Percentiles rank a stretch among this genome's conserved stretches.
phyloP scores from a whole-genome alignment of 164 flowering plant genomes.

The Macadamia tetraphylla region DNA sequence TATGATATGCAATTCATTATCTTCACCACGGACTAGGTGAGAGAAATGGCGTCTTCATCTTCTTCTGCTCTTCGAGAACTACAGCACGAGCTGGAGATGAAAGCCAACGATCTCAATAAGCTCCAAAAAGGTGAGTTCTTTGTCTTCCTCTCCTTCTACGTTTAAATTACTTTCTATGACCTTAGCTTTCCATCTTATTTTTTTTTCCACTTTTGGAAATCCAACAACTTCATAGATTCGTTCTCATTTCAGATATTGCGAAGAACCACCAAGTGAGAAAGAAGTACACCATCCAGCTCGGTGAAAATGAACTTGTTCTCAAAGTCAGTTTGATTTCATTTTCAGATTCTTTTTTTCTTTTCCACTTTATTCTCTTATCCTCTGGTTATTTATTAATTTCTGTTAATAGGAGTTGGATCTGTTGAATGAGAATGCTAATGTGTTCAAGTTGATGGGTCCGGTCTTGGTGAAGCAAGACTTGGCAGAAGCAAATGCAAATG shows the following conservation, averaged over 20 bases:
- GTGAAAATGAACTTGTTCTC: slow-evolving; percentile 97
- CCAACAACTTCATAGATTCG: too few relatives aligned
- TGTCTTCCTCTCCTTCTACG: neutral
- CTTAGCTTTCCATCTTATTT: too few relatives aligned
- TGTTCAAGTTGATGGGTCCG: slow-evolving; percentile 93
- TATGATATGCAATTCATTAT: too few relatives aligned
- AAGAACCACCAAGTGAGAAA: slow-evolving; percentile 94
- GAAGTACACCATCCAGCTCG: slow-evolving; percentile 94
- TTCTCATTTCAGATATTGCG: slow-evolving; percentile 48
- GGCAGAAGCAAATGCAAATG: slow-evolving; percentile 97
- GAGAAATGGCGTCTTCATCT: slow-evolving; percentile 19
- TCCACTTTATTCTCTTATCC: neutral
- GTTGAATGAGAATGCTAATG: slow-evolving; percentile 78
- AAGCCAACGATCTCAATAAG: slow-evolving; percentile 81
- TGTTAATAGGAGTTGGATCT: slow-evolving; percentile 78
- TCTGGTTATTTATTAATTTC: neutral
- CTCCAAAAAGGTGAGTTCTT: slow-evolving; percentile 63
- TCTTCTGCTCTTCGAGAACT: slow-evolving; percentile 53
- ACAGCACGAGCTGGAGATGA: slow-evolving; percentile 74
- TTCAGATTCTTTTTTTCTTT: neutral
- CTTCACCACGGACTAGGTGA: too few relatives aligned
- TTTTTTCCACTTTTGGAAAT: too few relatives aligned
- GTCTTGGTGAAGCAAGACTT: slow-evolving; percentile 96
- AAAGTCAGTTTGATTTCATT: slow-evolving; percentile 38
- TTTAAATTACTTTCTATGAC: too few relatives aligned